Conservation (phyloP, 2,329 filamentous ascomycete species). For the Hypoxylon rubiginosum region DNA sequence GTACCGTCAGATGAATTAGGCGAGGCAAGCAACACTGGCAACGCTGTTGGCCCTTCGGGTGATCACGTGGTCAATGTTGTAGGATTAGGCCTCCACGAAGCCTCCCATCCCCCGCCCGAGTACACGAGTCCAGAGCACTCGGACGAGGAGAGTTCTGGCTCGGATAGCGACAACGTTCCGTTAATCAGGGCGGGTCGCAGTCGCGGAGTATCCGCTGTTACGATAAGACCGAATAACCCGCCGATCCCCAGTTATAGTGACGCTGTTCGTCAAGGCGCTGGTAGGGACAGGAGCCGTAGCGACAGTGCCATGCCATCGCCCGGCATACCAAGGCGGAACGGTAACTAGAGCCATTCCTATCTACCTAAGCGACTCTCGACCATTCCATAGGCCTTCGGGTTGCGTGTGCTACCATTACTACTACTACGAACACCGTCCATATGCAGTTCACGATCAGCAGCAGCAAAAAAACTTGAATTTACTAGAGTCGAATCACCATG, state of each 20-base stretch:
- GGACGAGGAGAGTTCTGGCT: conserved; percentile 67
- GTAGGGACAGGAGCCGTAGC: conserved; percentile 61
- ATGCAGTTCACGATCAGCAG: conserved; percentile 30
- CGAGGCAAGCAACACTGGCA: conserved; percentile 70
- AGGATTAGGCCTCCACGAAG: conserved; percentile 66
- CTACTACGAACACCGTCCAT: conserved; percentile 16
- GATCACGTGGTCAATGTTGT: conserved; percentile 55
- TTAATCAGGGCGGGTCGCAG: conserved; percentile 65
- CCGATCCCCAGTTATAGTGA: conserved; percentile 89
- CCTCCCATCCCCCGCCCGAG: conserved; percentile 76
- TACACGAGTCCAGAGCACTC: conserved; percentile 77
- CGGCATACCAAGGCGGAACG: conserved; percentile 30
- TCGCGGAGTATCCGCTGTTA: conserved; percentile 64
- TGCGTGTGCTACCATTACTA: conserved; percentile 20
- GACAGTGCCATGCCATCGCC: conserved; percentile 48
- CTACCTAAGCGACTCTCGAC: not conserved
- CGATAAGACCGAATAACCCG: conserved; percentile 61
- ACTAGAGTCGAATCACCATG: conserved; percentile 27
- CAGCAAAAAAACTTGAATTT: conserved; percentile 29
- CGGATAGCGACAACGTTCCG: conserved; percentile 68
- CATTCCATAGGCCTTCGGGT: conserved; percentile 1
- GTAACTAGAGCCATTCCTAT: conserved; percentile 18
- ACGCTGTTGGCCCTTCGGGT: conserved; percentile 51
- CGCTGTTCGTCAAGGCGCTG: conserved; percentile 71
- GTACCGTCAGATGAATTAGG: conserved; percentile 79